Evolutionary conservation across 495 filamentous ascomycete species (phyloP), one percentile per base, ranked within the genome.

Genomic region (Aspergillus sclerotioniger): DNA sequence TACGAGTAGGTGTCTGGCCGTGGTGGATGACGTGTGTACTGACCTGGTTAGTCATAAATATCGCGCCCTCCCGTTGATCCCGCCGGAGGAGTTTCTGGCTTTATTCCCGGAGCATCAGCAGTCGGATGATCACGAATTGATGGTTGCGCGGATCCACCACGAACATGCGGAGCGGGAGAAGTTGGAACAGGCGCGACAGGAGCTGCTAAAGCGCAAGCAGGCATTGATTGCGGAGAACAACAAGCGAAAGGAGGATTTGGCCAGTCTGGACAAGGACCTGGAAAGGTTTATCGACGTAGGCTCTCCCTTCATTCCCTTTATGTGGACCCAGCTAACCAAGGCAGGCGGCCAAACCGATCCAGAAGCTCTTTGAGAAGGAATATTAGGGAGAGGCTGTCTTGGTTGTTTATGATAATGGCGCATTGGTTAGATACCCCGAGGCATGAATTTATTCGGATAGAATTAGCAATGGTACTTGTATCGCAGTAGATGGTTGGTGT

Each of bases 221-320:
- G 87, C 85, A 50, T 78, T 98, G 54, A 95, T 95, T 54, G 87
- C 90, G 6, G 92, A 97, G 65, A 97, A 96, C 65, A 96, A 96
- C 78, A 96, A 91, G 75, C 81, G 92, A 51, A 93, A 94, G 70
- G 92, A 97, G 54, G 91, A 98, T 67, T 75, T 98, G 25, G 90
- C 87, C 33, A 95, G 86, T 61, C 76, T 97, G 35, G 92, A 96
- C 64, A 86, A 89, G 72, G 89, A 95, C 68, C 75, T 96, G 61
- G 92, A 96, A 75, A 90, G 90, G 65, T 96, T 96, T 65, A 90
- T 96, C 61, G 90, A 92, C 66, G 73, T 79, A 71, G 43, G 71
- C 65, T 21, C 43, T 35, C 19, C 31, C 44, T 6, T 25, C 12
- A 25, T 16, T 12, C 13, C 19, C 25, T 56, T 16, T 2, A 7